A percentile compares a stretch with the other conserved stretches of the same genome.
phyloP scores from a whole-genome alignment of 306 rosid species.

The Sophora flavescens region DNA sequence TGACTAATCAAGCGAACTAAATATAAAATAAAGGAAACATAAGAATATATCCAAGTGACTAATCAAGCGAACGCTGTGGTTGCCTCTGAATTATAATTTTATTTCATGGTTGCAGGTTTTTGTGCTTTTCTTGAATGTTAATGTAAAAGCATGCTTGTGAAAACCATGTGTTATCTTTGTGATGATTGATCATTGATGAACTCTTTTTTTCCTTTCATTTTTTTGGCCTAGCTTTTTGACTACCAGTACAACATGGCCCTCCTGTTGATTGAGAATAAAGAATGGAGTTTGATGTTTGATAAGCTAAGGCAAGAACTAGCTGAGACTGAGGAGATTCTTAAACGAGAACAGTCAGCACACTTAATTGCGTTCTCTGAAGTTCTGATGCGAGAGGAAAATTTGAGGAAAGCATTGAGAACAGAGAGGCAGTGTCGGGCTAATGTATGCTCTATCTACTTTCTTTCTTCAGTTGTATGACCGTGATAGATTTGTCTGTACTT shows the following conservation, averaged over 20 bases:
- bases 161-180: slow-evolving; percentile 25
- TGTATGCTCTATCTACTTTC: slow-evolving; percentile 55
- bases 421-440: slow-evolving; percentile 79
- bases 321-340: slow-evolving; percentile 83
- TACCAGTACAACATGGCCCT: slow-evolving; percentile 95
- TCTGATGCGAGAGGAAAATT: slow-evolving; percentile 72
- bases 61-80: slow-evolving; percentile 20
- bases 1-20: slow-evolving; percentile 8
- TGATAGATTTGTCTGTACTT: slow-evolving; percentile 31
- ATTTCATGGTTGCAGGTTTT: slow-evolving; percentile 6
- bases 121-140: slow-evolving; percentile 28
- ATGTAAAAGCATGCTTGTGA: neutral
- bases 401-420: slow-evolving; percentile 64
- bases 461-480: slow-evolving; percentile 18
- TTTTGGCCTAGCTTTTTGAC: slow-evolving; percentile 75
- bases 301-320: slow-evolving; percentile 65
- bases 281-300: slow-evolving; percentile 72
- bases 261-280: slow-evolving; percentile 83
- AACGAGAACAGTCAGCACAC: slow-evolving; percentile 83
- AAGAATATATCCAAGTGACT: neutral
- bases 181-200: slow-evolving; percentile 37
- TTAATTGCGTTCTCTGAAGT: slow-evolving; percentile 78
- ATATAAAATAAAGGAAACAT: neutral
- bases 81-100: neutral
- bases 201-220: slow-evolving; percentile 31